Base-by-base conservation (phyloP, 352 stramenopile genomes). In the Globisporangium paddicum region DNA sequence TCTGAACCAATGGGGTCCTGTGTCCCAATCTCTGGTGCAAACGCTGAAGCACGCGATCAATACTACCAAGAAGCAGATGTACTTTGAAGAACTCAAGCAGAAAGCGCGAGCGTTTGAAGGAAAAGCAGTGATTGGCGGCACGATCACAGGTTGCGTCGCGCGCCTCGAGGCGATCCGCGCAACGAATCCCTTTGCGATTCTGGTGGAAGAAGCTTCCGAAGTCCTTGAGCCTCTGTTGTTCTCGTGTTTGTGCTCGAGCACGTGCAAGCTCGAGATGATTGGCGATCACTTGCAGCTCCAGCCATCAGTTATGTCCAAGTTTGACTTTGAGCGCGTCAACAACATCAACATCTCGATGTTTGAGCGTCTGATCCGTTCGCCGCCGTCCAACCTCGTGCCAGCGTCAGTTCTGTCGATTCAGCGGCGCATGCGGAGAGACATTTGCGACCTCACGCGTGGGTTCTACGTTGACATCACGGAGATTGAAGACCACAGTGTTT, bases 311-410 rank as follows among this genome's bases (percentile, higher is more conserved):
- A 92, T 93, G 77, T 82, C 79, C 3, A 82, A 78, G 5, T 93
- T 90, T 57, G 86, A 95, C 56, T 96, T 95, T 55, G 79, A 93
- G 38, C 58, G 70, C 21, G 67, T 90, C 6, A 96, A 95, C 69
- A 87, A 87, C 61, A 89, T 96, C 28, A 94, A 95, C 55, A 81
- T 93, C 7, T 95, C 83, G 14, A 87, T 96, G 80, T 96, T 96
- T 65, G 81, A 96, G 62, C 53, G 86, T n/a, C 61, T 96, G 25
- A 92, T 96, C 57, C 72, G 70, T 52, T 78, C 88, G 1, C 85
- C 86, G 10, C 59, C 63, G 1, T 68, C 72, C 0, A 78, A 90
- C 55, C 63, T 73, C 51, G 77, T 95, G 0, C 86, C 85, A 11
- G 90, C 79, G 0, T 90, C 81, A 4, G 84, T 94, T 1, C 49